Evolutionary conservation across 805 yeast genomes (phyloP).

Genomic region (fission yeast (Schizosaccharomyces pombe)): ASM294v3 CU329670.1:2268501-2269000

Average conservation of each 20-base stretch:
- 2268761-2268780: constrained; percentile 84
- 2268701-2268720: constrained; percentile 75
- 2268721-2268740: constrained; percentile 78
- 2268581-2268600: constrained; percentile 81
- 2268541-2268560: constrained; percentile 60
- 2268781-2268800: constrained; percentile 68
- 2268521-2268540: constrained; percentile 74
- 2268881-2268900: constrained; percentile 87
- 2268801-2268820: constrained; percentile 94
- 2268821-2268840: constrained; percentile 93
- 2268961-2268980: constrained; percentile 82
- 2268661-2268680: constrained; percentile 70
- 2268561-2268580: constrained; percentile 77
- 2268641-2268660: constrained; percentile 76
- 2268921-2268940: constrained; percentile 97
- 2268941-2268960: constrained; percentile 95
- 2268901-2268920: constrained; percentile 85
- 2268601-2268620: constrained; percentile 74
- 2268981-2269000: constrained; percentile 67
- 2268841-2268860: constrained; percentile 86
- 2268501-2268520: constrained; percentile 60
- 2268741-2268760: constrained; percentile 89
- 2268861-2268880: constrained; percentile 95
- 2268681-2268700: constrained; percentile 88
- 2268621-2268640: constrained; percentile 79